Conservation (phyloP, 768 basidiomycete species). For the Rhodotorula babjevae region DNA sequence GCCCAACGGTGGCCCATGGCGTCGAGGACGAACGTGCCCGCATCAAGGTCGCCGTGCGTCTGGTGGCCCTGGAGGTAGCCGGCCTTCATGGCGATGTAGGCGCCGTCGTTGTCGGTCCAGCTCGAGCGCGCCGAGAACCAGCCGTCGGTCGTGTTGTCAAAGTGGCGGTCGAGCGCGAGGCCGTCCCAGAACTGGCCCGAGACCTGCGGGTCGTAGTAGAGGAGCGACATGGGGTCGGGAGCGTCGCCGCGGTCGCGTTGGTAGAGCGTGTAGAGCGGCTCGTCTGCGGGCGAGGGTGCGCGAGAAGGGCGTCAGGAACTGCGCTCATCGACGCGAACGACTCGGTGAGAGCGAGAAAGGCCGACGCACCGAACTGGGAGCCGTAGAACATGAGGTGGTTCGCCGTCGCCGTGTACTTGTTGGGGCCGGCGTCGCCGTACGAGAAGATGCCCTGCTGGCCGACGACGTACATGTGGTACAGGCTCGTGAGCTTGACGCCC, state of each 20-base stretch:
- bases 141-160: slow-evolving; percentile 64
- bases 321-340: too few species aligned
- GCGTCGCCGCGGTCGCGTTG: slow-evolving; percentile 85
- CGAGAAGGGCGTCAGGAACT: not conserved
- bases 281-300: slow-evolving; percentile 20
- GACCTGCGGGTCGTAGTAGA: slow-evolving; percentile 85
- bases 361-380: slow-evolving; percentile 52
- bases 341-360: not conserved
- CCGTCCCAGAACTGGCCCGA: slow-evolving; percentile 89
- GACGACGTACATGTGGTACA: slow-evolving; percentile 75
- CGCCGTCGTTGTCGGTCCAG: slow-evolving; percentile 80
- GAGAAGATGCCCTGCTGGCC: slow-evolving; percentile 46
- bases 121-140: slow-evolving; percentile 89
- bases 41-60: slow-evolving; percentile 74
- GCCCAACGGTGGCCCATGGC: slow-evolving; percentile 90
- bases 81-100: slow-evolving; percentile 84
- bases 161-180: slow-evolving; percentile 73
- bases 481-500: slow-evolving; percentile 66
- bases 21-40: slow-evolving; percentile 91
- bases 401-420: slow-evolving; percentile 91
- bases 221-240: slow-evolving; percentile 57
- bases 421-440: slow-evolving; percentile 71
- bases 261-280: slow-evolving; percentile 73
- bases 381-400: slow-evolving; percentile 80
- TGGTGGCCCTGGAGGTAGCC: slow-evolving; percentile 76